phyloP scores from a whole-genome alignment of 2,329 filamentous ascomycete species.

The Cladosporium austrohemisphaericum region DNA sequence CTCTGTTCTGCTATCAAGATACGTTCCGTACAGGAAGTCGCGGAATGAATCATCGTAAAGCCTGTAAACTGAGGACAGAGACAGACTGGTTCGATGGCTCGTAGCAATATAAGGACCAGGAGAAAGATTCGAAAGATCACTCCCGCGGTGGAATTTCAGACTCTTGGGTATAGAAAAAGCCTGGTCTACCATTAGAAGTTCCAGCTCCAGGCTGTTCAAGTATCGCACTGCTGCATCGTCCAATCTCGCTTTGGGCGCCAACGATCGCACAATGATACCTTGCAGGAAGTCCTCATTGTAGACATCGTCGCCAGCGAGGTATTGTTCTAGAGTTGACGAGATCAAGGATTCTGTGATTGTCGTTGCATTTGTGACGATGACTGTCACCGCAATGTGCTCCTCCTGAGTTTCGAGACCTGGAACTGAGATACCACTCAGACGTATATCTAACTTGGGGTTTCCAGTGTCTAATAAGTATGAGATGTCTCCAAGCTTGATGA shows the following conservation, averaged over 20 bases:
- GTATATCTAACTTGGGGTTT: conserved; percentile 23
- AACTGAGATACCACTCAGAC: background rate
- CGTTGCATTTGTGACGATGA: conserved; percentile 31
- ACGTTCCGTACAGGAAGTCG: conserved; percentile 32
- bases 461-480: conserved; percentile 37
- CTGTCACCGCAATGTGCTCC: conserved; percentile 25
- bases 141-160: background rate
- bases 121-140: conserved; percentile 18
- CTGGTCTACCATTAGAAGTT: background rate
- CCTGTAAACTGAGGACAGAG: conserved; percentile 29
- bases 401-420: background rate
- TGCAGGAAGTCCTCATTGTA: conserved; percentile 36
- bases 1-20: conserved; percentile 24
- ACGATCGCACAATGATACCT: conserved; percentile 32
- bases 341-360: conserved; percentile 30
- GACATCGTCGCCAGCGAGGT: conserved; percentile 36
- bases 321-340: conserved; percentile 30
- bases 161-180: background rate
- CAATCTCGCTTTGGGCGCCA: conserved; percentile 23
- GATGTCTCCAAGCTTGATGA: conserved; percentile 36
- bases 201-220: background rate
- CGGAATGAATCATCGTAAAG: conserved; percentile 31
- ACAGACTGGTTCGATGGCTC: too few species aligned
- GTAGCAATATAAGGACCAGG: conserved; percentile 29
- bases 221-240: conserved; percentile 23